Evolutionary conservation across 2,329 filamentous ascomycete genomes (phyloP), one percentile per base, ranked within the genome.

Genomic region (Tolypocladium endophyticum): DNA sequence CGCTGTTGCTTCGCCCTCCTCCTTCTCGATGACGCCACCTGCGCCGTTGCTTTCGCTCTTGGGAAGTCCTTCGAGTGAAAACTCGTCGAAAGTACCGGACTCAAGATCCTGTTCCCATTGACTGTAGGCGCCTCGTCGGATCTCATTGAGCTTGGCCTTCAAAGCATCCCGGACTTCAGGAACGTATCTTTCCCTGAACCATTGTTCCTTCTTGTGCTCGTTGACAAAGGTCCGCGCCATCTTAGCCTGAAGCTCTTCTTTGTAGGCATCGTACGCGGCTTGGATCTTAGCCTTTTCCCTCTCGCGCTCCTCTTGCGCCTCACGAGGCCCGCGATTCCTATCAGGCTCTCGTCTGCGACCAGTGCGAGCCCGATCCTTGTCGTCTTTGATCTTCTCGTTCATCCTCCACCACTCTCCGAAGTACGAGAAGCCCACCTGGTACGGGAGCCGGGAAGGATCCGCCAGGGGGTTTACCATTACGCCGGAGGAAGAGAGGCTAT

Each of bases 171-270:
- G 82, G 59, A 93, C 85, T 65, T 94, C 90, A 1, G 90, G 84
- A 36, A 95, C 87, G 68, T 99, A 99, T 71, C 91, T 87, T 74
- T 99, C 94, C 67, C 88, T 90, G 77, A 99, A 99, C 94, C 94
- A 99, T 71, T 99, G 93, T 72, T 99, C 94, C 52, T 87, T 86
- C 72, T 96, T 96, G 75, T 99, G 94, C 67, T 92, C 88, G 56
- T 88, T 85, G 50, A 99, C 94, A 71, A 99, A 99, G 1, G 84
- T 80, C 64, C 92, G 87, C 0, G 94, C 92, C 88, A 96, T 93
- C 71, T 86, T 87, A 4, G 81, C 84, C 67, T 88, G 85, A 2
- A 88, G 75, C 41, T 87, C 85, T 68, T 88, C 85, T 66, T 87
- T 87, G 69, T 88, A 88, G 0, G 77, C 64, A 67, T 88, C 85